phyloP scores from a whole-genome alignment of 2,329 filamentous ascomycete species.

The Colletotrichum limetticola region DNA sequence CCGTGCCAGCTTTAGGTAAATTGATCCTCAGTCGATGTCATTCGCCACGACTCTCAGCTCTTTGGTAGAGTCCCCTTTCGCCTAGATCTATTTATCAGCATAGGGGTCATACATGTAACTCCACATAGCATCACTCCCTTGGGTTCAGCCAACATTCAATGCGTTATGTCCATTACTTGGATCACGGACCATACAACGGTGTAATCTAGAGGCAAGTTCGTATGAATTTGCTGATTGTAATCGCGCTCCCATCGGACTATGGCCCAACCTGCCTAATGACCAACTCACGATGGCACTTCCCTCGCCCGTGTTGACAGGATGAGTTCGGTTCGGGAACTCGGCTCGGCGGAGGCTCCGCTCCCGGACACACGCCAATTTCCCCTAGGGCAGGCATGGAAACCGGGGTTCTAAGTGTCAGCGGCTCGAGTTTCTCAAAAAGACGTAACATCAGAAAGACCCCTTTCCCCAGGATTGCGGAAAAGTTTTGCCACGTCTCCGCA shows the following conservation, averaged over 20 bases:
- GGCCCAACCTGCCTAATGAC: background rate
- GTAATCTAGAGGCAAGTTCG: too few relatives aligned
- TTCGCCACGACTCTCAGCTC: background rate
- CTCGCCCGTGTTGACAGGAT: background rate
- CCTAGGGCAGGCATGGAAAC: background rate
- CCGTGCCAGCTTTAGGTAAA: background rate
- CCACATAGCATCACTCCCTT: background rate
- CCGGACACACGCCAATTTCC: background rate
- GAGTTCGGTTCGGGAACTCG: background rate
- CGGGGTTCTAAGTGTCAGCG: background rate
- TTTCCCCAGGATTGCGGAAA: slow-evolving; percentile 17
- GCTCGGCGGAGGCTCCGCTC: background rate
- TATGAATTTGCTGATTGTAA: background rate
- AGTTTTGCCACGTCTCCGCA: slow-evolving; percentile 8
- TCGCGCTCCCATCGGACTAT: background rate
- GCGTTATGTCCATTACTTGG: background rate
- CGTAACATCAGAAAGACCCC: background rate
- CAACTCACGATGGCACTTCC: background rate
- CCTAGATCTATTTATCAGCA: background rate
- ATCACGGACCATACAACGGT: background rate
- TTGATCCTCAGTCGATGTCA: background rate
- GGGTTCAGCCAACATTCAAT: background rate
- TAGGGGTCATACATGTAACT: background rate
- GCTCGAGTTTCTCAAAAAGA: slow-evolving; percentile 3
- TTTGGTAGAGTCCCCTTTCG: background rate